Conservation (phyloP, 305 asterid genomes). For the Fraxinus platypoda region DNA sequence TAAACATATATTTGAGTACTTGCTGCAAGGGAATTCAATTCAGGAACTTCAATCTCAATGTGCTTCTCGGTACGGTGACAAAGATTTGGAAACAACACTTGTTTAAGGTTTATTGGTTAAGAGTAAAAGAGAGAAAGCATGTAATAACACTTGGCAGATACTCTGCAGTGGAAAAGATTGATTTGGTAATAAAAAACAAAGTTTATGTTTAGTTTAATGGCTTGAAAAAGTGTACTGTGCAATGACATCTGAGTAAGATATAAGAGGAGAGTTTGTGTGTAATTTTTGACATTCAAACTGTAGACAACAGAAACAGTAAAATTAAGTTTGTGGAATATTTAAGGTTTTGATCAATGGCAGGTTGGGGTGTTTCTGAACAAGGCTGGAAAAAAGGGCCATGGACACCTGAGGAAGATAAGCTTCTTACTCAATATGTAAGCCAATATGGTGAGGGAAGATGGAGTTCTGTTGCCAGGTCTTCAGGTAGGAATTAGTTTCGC, state of each 20-base stretch:
- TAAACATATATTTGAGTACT: background rate
- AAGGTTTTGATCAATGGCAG: constrained; percentile 25
- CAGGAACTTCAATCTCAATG: background rate
- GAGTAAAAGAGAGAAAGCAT: constrained; percentile 13
- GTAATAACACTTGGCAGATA: constrained; percentile 35
- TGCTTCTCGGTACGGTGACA: constrained; percentile 29
- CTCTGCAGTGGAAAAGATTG: constrained; percentile 21
- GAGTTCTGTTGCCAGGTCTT: constrained; percentile 64
- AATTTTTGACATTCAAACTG: constrained; percentile 28
- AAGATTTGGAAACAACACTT: constrained; percentile 29
- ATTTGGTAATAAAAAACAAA: constrained; percentile 9
- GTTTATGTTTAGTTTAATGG: constrained; percentile 10
- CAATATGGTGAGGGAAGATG: constrained; percentile 82
- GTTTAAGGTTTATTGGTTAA: constrained; percentile 29
- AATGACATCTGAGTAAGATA: constrained; percentile 26
- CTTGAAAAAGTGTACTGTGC: constrained; percentile 16
- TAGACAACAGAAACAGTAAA: background rate
- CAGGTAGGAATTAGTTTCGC: constrained; percentile 36
- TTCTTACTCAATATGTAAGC: constrained; percentile 51
- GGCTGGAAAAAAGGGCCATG: constrained; percentile 89
- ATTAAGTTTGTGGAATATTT: background rate
- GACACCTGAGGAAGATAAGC: constrained; percentile 73
- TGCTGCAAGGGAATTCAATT: background rate
- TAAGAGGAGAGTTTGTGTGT: constrained; percentile 19
- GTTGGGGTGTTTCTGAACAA: constrained; percentile 40